These are phyloP conservation scores for Yarrowia hollandica DNA, from an alignment of 805 yeast species.

Conservation along the genomic window DNA sequence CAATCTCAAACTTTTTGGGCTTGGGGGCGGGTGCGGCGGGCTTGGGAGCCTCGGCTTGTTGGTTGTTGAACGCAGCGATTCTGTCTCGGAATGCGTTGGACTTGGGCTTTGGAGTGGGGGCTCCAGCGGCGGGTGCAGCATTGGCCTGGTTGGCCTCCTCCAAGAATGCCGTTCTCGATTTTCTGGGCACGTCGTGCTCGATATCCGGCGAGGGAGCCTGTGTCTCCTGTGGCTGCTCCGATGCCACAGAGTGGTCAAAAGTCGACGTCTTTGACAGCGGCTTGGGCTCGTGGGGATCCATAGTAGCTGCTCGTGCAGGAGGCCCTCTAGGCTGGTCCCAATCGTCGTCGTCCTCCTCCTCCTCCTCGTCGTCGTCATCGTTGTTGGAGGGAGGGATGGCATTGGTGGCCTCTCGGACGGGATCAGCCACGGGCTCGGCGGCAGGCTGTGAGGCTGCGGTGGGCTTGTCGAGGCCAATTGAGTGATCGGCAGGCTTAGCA, in stretches of 20 bases:
- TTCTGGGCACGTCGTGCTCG: constrained; percentile 33
- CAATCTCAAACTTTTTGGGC: constrained; percentile 49
- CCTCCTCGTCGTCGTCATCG: constrained; percentile 31
- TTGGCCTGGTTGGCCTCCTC: constrained; percentile 32
- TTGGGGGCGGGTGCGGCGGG: constrained; percentile 47
- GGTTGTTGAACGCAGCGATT: constrained; percentile 51
- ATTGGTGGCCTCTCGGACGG: constrained; percentile 1
- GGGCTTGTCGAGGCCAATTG: background rate
- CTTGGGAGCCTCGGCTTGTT: constrained; percentile 34
- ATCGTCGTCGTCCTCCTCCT: constrained; percentile 30
- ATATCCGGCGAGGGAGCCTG: constrained; percentile 33
- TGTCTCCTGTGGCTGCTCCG: constrained; percentile 13
- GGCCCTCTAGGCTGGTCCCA: constrained; percentile 20
- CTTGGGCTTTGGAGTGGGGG: constrained; percentile 28
- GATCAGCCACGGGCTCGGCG: constrained; percentile 33
- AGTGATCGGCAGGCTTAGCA: constrained; percentile 25
- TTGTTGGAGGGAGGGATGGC: background rate
- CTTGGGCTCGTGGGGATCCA: constrained; percentile 9
- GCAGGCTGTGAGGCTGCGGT: constrained; percentile 32
- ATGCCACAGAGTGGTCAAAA: constrained; percentile 35
- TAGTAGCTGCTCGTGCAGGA: constrained; percentile 22
- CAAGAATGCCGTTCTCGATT: constrained; percentile 32
- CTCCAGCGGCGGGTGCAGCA: constrained; percentile 13
- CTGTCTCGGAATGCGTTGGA: constrained; percentile 47
- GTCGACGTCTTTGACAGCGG: constrained; percentile 22